Evolutionary conservation across 176 grass and related monocot species (phyloP), one percentile per base, ranked within the genome.

Genomic region (Saccharum officinarum): DNA sequence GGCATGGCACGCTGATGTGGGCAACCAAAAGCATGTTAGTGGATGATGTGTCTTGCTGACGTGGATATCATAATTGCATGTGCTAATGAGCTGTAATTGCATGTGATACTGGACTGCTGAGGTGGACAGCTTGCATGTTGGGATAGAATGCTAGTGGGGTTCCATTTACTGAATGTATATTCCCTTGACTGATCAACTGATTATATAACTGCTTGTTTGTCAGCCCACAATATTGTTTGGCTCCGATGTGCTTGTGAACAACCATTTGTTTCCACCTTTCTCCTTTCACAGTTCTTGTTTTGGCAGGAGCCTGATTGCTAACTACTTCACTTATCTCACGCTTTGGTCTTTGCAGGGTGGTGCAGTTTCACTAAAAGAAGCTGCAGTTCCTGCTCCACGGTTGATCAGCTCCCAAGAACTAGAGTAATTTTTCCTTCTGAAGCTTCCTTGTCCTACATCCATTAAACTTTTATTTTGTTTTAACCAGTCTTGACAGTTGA

Each of bases 321-420:
- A 50, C 40, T 34, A 72, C 37, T 37, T 67, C 36, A 72, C 36
- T 28, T 67, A 42, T 59, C 40, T 52, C 10, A 75, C 4, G 2
- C 13, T 25, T 84, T 74, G 20, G 30, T 55, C 14, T 71, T 89
- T 73, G 30, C 80, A 99, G 97, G 97, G 97, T 75, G 97, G 97
- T 87, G 97, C 87, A 63, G 55, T 99, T 86, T 92, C 97, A 8
- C 80, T 99, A 81, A 99, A 88, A 88, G 90, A 86, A 73, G 91
- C 97, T 40, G 70, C 75, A 73, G 65, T 96, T 86, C 97, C 97
- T 44, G 64, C 90, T 26, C 88, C 97, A 65, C 92, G 93, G 18
- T 78, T 91, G 72, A 96, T 99, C 85, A 96, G 90, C 73, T 88
- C 92, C 61, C 92, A 93, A 83, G 97, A 99, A 73, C 86, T 99